phyloP scores from a whole-genome alignment of 495 filamentous ascomycete genomes.

The Aspergillus haitiensis region DNA sequence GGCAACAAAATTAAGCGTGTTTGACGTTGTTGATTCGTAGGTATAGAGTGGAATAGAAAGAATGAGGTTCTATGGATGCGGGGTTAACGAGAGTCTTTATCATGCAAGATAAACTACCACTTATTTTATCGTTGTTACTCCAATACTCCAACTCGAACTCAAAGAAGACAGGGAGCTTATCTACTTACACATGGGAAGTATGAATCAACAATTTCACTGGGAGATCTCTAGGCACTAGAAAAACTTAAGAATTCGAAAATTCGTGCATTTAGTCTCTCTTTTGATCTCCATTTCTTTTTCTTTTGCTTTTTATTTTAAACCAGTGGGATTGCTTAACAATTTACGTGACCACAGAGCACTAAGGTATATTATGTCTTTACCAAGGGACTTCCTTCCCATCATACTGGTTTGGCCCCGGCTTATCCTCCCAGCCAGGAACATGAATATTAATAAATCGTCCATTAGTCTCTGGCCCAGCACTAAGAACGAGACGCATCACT shows the following conservation, averaged over 20 bases:
- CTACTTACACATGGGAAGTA: too few relatives aligned
- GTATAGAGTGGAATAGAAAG: not conserved
- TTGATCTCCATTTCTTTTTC: too few relatives aligned
- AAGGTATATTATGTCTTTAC: slow-evolving; percentile 7
- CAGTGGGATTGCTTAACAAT: too few relatives aligned
- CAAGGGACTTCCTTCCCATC: slow-evolving; percentile 17
- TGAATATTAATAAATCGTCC: slow-evolving; percentile 18
- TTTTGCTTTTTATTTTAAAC: too few relatives aligned
- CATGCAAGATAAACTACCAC: too few relatives aligned
- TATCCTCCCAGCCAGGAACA: slow-evolving; percentile 19
- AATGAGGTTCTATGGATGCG: not conserved
- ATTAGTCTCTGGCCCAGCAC: slow-evolving; percentile 1
- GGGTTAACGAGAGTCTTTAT: not conserved
- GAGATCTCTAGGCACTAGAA: too few relatives aligned
- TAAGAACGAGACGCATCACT: slow-evolving; percentile 44
- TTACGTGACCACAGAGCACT: too few relatives aligned
- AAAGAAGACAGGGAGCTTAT: not conserved
- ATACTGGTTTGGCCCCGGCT: slow-evolving; percentile 13
- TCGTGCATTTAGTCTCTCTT: too few relatives aligned
- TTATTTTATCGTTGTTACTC: not conserved
- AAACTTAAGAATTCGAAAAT: too few relatives aligned
- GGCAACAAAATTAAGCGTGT: not conserved
- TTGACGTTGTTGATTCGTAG: not conserved
- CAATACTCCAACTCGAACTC: not conserved
- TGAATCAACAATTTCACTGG: too few relatives aligned